Conservation (phyloP, 2,329 filamentous ascomycete genomes). For the Penicillium sp. region DNA sequence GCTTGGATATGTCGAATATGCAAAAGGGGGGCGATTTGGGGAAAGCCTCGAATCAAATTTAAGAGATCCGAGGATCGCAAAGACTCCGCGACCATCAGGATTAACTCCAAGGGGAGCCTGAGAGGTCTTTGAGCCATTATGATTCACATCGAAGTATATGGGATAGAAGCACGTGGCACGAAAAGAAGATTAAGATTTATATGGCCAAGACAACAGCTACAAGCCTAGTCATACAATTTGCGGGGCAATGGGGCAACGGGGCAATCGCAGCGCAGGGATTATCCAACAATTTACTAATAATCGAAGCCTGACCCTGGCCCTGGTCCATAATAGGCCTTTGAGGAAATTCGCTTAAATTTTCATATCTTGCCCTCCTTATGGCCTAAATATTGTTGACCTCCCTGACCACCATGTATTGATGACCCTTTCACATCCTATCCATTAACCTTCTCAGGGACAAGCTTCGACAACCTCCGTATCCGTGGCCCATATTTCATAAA, state of each 20-base stretch:
- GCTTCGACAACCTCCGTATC: conserved; percentile 53
- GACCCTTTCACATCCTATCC: background rate
- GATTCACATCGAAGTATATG: background rate
- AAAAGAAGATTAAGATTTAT: too few species aligned
- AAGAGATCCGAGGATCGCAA: conserved; percentile 3
- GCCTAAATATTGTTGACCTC: background rate
- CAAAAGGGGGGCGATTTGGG: background rate
- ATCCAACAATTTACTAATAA: too few species aligned
- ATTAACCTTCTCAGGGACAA: conserved; percentile 34
- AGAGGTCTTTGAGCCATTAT: background rate
- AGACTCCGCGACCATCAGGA: background rate
- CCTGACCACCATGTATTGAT: background rate
- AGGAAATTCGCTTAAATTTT: too few species aligned
- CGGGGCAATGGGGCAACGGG: too few species aligned
- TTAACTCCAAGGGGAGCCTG: background rate
- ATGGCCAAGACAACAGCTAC: too few species aligned
- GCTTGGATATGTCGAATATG: background rate
- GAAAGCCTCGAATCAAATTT: background rate
- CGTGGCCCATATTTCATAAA: conserved; percentile 52
- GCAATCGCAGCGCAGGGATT: too few species aligned
- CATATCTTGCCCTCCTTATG: too few species aligned
- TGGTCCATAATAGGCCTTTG: too few species aligned
- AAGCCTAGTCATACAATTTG: too few species aligned
- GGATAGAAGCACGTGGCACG: too few species aligned
- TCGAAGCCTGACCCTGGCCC: too few species aligned